Evolutionary conservation across 352 stramenopile genomes (phyloP).

Genomic region (Phytophthora hybrid): DNA sequence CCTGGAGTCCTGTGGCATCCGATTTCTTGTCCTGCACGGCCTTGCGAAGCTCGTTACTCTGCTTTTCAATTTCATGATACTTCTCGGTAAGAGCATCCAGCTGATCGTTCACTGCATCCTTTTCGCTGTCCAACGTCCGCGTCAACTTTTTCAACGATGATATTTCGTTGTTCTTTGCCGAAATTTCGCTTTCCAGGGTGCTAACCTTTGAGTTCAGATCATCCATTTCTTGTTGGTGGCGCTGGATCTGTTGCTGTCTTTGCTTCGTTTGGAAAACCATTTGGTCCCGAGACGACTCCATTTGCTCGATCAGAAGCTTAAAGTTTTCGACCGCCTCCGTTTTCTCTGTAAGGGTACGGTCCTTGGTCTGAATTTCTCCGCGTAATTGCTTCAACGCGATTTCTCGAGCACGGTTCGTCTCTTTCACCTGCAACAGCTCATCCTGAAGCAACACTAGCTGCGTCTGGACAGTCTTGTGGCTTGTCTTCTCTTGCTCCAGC

Average conservation of each 20-base stretch:
- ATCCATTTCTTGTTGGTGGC: constrained; percentile 60
- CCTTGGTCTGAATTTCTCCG: constrained; percentile 63
- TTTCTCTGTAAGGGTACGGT: constrained; percentile 70
- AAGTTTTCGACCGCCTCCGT: constrained; percentile 72
- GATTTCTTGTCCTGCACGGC: constrained; percentile 43
- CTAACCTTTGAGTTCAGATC: constrained; percentile 61
- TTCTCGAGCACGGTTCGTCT: constrained; percentile 60
- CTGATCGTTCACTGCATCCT: constrained; percentile 75
- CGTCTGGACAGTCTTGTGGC: constrained; percentile 64
- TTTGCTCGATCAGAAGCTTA: constrained; percentile 81
- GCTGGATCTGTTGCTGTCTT: constrained; percentile 71
- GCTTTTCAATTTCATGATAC: constrained; percentile 63
- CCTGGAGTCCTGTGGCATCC: constrained; percentile 54
- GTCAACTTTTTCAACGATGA: constrained; percentile 74
- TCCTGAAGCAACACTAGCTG: constrained; percentile 67
- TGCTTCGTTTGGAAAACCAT: constrained; percentile 83
- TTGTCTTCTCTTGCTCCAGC: constrained; percentile 73
- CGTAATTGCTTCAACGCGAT: constrained; percentile 67
- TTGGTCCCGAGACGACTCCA: constrained; percentile 85
- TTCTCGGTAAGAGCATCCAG: constrained; percentile 80
- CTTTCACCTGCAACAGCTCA: constrained; percentile 64
- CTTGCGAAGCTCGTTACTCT: constrained; percentile 55
- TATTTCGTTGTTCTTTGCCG: constrained; percentile 57
- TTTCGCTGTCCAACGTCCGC: constrained; percentile 71
- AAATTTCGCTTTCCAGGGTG: constrained; percentile 54